These are phyloP conservation scores for Camelina hispida DNA, from an alignment of 345 rosid species.

Conservation along the genomic window DNA sequence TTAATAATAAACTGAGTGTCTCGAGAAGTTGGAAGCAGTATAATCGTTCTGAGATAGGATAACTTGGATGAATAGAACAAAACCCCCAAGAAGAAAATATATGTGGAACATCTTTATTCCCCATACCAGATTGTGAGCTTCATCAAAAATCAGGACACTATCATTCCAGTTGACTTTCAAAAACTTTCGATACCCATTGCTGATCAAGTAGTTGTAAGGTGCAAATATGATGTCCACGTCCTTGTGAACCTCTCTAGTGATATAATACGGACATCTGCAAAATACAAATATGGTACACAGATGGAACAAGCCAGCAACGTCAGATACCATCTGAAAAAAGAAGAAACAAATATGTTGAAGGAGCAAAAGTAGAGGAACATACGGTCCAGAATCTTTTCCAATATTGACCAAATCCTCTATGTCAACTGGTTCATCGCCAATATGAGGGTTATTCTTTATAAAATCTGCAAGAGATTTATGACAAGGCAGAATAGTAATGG, in stretches of 20 bases:
- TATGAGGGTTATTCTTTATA: slow-evolving; percentile 67
- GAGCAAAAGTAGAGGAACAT: slow-evolving; percentile 46
- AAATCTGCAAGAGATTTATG: slow-evolving; percentile 55
- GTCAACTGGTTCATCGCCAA: slow-evolving; percentile 90
- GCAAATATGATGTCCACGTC: slow-evolving; percentile 86
- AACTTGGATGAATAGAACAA: not conserved
- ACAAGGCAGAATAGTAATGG: slow-evolving; percentile 10
- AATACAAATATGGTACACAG: slow-evolving; percentile 25
- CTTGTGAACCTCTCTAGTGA: slow-evolving; percentile 87
- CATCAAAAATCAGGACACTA: slow-evolving; percentile 86
- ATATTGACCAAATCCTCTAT: slow-evolving; percentile 90
- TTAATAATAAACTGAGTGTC: slow-evolving; percentile 23
- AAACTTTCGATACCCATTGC: slow-evolving; percentile 67
- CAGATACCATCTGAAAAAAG: not conserved
- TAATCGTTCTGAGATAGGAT: slow-evolving; percentile 4
- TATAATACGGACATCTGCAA: slow-evolving; percentile 86
- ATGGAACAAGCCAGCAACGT: slow-evolving; percentile 30
- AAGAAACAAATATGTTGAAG: slow-evolving; percentile 3
- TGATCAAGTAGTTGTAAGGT: slow-evolving; percentile 92
- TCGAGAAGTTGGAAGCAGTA: not conserved
- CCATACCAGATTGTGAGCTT: slow-evolving; percentile 97
- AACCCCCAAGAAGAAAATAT: slow-evolving; percentile 2
- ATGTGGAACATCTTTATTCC: slow-evolving; percentile 13
- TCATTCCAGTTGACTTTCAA: slow-evolving; percentile 67
- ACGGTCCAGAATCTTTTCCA: slow-evolving; percentile 85